Percentiles rank a stretch among this genome's conserved stretches.
Conservation (phyloP, 495 filamentous ascomycete genomes). For the Trichoderma erinaceum region DNA sequence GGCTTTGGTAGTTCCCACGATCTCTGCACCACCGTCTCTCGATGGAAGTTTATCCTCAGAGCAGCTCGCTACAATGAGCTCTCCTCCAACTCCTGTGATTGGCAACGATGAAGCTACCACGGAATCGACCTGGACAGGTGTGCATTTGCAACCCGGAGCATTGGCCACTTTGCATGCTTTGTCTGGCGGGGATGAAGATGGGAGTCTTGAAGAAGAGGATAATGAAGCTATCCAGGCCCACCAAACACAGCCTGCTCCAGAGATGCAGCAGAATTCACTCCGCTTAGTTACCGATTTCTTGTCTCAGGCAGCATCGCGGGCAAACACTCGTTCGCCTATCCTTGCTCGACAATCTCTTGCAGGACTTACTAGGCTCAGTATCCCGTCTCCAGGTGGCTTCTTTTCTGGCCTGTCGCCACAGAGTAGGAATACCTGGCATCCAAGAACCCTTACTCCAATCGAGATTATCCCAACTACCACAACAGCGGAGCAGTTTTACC, state of each 20-base stretch:
- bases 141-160: conserved; percentile 73
- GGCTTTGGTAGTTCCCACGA: conserved; percentile 54
- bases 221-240: conserved; percentile 48
- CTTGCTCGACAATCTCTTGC: conserved; percentile 41
- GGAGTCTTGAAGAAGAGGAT: conserved; percentile 44
- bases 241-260: conserved; percentile 29
- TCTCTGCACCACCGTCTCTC: conserved; percentile 78
- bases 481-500: conserved; percentile 79
- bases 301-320: conserved; percentile 9
- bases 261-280: conserved; percentile 35
- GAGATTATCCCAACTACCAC: conserved; percentile 60
- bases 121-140: conserved; percentile 49
- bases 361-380: conserved; percentile 63
- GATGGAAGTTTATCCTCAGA: conserved; percentile 85
- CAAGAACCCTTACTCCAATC: conserved; percentile 39
- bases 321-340: conserved; percentile 29
- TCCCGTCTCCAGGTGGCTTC: conserved; percentile 86
- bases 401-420: conserved; percentile 72
- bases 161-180: conserved; percentile 71
- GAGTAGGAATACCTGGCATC: conserved; percentile 71
- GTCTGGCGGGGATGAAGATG: conserved; percentile 44
- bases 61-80: conserved; percentile 70
- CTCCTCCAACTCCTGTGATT: conserved; percentile 72
- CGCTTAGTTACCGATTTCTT: conserved; percentile 32
- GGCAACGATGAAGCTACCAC: conserved; percentile 35